phyloP scores from a whole-genome alignment of 2,329 filamentous ascomycete genomes.

The Westerdykella ornata region DNA sequence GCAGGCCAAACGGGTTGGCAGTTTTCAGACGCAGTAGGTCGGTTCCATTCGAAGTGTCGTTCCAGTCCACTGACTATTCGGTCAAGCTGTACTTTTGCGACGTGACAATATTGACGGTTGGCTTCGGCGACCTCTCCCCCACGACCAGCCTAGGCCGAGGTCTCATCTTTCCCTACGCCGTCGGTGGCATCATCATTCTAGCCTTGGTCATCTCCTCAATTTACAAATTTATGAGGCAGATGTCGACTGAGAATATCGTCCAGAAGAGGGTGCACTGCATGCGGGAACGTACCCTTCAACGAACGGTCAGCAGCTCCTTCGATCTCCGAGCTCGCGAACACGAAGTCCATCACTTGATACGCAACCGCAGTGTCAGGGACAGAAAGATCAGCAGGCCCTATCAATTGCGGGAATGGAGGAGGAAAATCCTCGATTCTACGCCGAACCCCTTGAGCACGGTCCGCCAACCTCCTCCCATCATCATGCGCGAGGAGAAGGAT shows the following conservation, averaged over 20 bases:
- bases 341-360: constrained; percentile 18
- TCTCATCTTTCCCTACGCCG: constrained; percentile 74
- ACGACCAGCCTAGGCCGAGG: constrained; percentile 55
- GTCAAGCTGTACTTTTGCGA: constrained; percentile 42
- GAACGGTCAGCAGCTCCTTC: constrained; percentile 48
- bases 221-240: constrained; percentile 56
- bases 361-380: constrained; percentile 9
- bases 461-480: constrained; percentile 43
- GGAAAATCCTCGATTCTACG: neutral
- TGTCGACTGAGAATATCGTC: constrained; percentile 57
- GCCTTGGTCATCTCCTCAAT: constrained; percentile 79
- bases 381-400: constrained; percentile 23
- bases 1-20: constrained; percentile 50
- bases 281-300: constrained; percentile 49
- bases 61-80: neutral
- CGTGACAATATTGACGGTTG: constrained; percentile 39
- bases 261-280: constrained; percentile 52
- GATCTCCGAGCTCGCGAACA: constrained; percentile 40
- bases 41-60: neutral
- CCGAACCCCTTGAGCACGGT: constrained; percentile 8
- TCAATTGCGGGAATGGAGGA: neutral
- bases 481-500: constrained; percentile 54
- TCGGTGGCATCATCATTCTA: constrained; percentile 76
- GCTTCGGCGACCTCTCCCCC: constrained; percentile 51
- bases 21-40: constrained; percentile 58